These are phyloP conservation scores for Thielaviopsis musarum DNA, from an alignment of 2,329 filamentous ascomycete genomes.

Conservation along the genomic window DNA sequence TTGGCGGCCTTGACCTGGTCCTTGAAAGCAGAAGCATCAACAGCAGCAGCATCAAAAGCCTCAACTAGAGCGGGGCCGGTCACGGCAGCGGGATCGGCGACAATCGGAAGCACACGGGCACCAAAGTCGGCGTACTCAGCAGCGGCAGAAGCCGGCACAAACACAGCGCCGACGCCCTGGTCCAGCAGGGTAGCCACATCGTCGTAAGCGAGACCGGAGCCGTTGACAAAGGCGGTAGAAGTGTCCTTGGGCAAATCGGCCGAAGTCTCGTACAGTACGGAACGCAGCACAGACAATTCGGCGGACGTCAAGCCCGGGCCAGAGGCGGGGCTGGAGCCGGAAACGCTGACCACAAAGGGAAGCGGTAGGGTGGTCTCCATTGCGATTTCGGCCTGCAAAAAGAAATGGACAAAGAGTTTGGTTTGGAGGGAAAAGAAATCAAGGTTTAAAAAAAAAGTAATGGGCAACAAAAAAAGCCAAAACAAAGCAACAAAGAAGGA, in stretches of 20 bases:
- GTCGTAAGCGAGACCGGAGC: slow-evolving; percentile 45
- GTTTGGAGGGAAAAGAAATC: not conserved
- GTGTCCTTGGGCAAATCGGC: slow-evolving; percentile 27
- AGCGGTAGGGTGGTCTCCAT: slow-evolving; percentile 51
- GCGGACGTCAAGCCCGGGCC: slow-evolving; percentile 36
- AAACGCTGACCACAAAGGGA: slow-evolving; percentile 44
- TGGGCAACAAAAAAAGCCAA: no score
- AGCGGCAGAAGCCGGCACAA: slow-evolving; percentile 58
- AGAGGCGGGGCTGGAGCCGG: slow-evolving; percentile 25
- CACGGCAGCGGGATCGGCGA: slow-evolving; percentile 29
- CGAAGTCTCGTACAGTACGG: slow-evolving; percentile 30
- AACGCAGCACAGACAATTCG: slow-evolving; percentile 42
- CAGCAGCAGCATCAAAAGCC: slow-evolving; percentile 29
- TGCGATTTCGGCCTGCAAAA: slow-evolving; percentile 2
- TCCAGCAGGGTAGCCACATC: slow-evolving; percentile 70
- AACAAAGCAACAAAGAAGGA: no score
- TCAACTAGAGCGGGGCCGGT: slow-evolving; percentile 36
- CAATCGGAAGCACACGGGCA: slow-evolving; percentile 36
- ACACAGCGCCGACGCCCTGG: slow-evolving; percentile 67
- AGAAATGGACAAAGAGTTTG: not conserved
- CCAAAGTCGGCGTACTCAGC: slow-evolving; percentile 38
- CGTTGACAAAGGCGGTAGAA: slow-evolving; percentile 57
- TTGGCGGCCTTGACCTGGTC: slow-evolving; percentile 29
- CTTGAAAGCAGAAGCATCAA: slow-evolving; percentile 27
- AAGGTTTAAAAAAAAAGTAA: not conserved